A percentile compares a stretch with the other conserved stretches of the same genome.
These are phyloP conservation scores for Exserohilum rostratum DNA, from an alignment of 2,329 filamentous ascomycete species.

Conservation along the genomic window DNA sequence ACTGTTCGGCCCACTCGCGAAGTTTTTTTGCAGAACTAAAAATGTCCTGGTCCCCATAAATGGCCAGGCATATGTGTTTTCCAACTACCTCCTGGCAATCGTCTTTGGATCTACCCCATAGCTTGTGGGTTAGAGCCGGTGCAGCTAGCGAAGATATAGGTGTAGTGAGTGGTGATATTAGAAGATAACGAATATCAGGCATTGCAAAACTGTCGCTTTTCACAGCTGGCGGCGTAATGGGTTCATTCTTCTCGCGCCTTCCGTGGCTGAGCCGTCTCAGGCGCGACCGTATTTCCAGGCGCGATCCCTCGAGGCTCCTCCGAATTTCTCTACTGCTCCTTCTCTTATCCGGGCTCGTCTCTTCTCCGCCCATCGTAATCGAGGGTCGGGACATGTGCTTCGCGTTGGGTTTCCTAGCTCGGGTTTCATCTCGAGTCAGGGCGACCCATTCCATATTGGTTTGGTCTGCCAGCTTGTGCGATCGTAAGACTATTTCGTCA, in stretches of 20 bases:
- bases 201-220: conserved; percentile 12
- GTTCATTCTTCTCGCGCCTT: conserved; percentile 15
- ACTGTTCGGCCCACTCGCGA: conserved; percentile 66
- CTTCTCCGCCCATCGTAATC: conserved; percentile 55
- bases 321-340: conserved; percentile 51
- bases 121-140: conserved; percentile 35
- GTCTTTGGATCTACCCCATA: conserved; percentile 32
- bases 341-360: conserved; percentile 49
- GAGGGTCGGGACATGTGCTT: conserved; percentile 29
- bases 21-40: conserved; percentile 73
- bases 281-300: conserved; percentile 42
- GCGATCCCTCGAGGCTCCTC: conserved; percentile 41
- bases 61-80: conserved; percentile 61
- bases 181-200: conserved; percentile 47
- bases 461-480: conserved; percentile 69
- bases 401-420: conserved; percentile 37
- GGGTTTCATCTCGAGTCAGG: conserved; percentile 27
- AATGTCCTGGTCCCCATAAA: conserved; percentile 77
- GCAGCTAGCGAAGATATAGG: conserved; percentile 50
- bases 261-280: conserved; percentile 40
- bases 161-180: conserved; percentile 56
- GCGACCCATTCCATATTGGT: conserved; percentile 58
- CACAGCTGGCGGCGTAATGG: conserved; percentile 10
- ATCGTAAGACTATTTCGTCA: conserved; percentile 73
- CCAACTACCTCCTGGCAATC: conserved; percentile 25